Base-by-base conservation (phyloP, 202 grass and related monocot genomes). In the Elaeis oleifera region DNA sequence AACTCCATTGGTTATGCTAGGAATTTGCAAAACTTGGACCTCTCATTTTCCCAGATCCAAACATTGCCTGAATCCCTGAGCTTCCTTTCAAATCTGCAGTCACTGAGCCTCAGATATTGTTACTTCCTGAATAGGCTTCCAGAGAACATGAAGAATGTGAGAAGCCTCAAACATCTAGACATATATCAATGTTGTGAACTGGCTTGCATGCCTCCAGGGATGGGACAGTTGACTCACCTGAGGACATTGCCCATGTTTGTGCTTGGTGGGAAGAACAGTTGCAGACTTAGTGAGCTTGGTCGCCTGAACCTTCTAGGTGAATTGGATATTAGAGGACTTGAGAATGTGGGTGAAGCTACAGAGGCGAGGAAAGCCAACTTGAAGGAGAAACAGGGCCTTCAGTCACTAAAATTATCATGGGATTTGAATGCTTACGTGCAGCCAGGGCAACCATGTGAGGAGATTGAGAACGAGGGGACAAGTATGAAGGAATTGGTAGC, bases 331-430 rank as follows among this genome's bases (percentile, higher is more conserved):
- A 31, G 28, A 6, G 28, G 28, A 31, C 21, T 73, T 8, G 58
- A 73, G 53, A 73, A 73, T 62, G 70, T 36, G n/a, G 48, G 62
- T 26, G 62, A 26, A 7, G 22, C 3, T 4, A 18, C 52, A 73
- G 58, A 72, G 48, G 70, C 70, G 0, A 54, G 22, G 51, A 44
- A 73, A 9, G 70, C 70, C 36, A 73, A 73, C 27, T 31, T 63
- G 49, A 62, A 53, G 20, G 24, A 29, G 8, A 72, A 72, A 54
- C 58, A 39, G 49, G 48, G 53, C 31, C 52, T 72, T 26, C 15
- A 16, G 2, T 16, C 16, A 32, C 58, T 60, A 25, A 16, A 5
- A 17, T 31, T 31, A 5, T 31, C 28, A 31, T 31, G 28, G 28
- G 28, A 31, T 6, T 31, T 31, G 5, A 31, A 31, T 31, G 28